phyloP scores from a whole-genome alignment of 192 early-diverging fungal genomes.

The Backusella tarrabulga region DNA sequence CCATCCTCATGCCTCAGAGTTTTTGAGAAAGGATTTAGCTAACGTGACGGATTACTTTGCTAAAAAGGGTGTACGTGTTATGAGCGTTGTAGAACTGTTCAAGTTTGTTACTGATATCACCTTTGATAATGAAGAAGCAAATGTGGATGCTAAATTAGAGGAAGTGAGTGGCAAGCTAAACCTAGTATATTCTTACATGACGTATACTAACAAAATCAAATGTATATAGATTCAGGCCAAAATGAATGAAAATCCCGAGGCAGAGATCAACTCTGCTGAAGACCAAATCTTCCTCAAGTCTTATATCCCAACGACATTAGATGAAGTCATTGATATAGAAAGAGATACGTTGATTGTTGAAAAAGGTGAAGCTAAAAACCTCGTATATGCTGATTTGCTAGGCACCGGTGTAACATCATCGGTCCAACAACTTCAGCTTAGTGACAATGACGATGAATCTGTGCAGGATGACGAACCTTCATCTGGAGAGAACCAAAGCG shows the following conservation, averaged over 20 bases:
- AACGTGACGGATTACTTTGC: constrained; percentile 94
- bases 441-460: constrained; percentile 28
- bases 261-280: constrained; percentile 59
- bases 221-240: constrained; percentile 18
- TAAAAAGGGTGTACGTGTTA: constrained; percentile 68
- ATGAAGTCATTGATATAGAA: constrained; percentile 89
- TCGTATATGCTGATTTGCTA: constrained; percentile 61
- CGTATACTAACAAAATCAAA: background rate
- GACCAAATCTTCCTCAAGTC: constrained; percentile 91
- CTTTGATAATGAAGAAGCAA: constrained; percentile 59
- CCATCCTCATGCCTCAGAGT: constrained; percentile 95
- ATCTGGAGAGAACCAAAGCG: constrained; percentile 16
- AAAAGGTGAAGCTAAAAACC: constrained; percentile 68
- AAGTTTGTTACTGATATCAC: constrained; percentile 75
- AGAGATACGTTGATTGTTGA: constrained; percentile 75
- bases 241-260: constrained; percentile 46
- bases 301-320: constrained; percentile 89
- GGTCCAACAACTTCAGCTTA: background rate
- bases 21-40: constrained; percentile 90
- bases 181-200: background rate
- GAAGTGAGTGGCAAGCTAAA: constrained; percentile 44
- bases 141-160: constrained; percentile 69
- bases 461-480: constrained; percentile 3
- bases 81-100: constrained; percentile 84
- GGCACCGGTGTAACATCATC: constrained; percentile 12